These are phyloP conservation scores for Paralagenidium karlingii DNA, from an alignment of 352 stramenopile genomes.

Conservation along the genomic window DNA sequence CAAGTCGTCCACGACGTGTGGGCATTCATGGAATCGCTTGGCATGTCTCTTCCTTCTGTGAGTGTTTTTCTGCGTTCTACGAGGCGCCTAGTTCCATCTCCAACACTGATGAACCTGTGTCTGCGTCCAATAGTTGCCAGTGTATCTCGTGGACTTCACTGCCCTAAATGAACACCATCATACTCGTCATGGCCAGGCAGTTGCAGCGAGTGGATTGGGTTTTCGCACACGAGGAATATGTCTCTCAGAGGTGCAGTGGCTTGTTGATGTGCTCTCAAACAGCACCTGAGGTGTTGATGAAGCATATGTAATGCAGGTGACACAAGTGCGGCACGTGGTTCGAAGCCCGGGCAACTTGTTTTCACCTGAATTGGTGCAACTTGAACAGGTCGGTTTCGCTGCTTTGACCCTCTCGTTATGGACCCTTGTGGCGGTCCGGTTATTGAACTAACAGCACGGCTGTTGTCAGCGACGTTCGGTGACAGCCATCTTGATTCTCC, in stretches of 20 bases:
- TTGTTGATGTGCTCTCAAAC: constrained; percentile 36
- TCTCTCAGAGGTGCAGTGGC: neutral
- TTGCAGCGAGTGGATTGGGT: neutral
- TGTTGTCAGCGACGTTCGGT: constrained; percentile 42
- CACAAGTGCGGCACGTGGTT: constrained; percentile 35
- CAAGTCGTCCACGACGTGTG: constrained; percentile 41
- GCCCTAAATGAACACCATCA: constrained; percentile 37
- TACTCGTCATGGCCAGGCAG: constrained; percentile 1
- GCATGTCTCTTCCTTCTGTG: constrained; percentile 43
- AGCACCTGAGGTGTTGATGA: constrained; percentile 17
- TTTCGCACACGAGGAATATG: neutral
- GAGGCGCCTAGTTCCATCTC: neutral
- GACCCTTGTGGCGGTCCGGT: too few species aligned
- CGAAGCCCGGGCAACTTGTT: constrained; percentile 17
- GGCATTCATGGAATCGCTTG: constrained; percentile 54
- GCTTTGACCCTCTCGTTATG: neutral
- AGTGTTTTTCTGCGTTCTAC: neutral
- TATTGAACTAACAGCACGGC: too few species aligned
- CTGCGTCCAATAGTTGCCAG: constrained; percentile 49
- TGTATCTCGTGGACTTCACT: constrained; percentile 46
- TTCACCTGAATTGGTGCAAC: constrained; percentile 23
- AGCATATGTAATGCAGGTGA: constrained; percentile 5
- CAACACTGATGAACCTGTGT: too few species aligned
- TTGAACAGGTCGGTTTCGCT: constrained; percentile 25
- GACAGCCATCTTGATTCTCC: constrained; percentile 54